Conservation (phyloP, 805 yeast genomes). For the Limtongia smithiae region DNA sequence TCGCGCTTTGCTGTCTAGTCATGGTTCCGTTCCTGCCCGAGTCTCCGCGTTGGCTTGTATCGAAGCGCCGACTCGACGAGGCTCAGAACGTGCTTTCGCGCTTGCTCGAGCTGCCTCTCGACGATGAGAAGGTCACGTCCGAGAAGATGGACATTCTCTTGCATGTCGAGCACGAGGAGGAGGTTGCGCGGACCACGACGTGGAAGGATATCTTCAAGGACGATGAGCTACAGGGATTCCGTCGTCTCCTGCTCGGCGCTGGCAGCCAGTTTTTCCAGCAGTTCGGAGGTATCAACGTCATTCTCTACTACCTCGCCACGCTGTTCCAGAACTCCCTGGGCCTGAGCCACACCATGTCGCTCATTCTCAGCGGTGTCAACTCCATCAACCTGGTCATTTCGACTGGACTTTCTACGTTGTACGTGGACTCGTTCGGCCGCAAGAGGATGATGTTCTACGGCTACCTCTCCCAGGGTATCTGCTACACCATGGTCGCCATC, state of each 20-base stretch:
- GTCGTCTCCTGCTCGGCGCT: constrained; percentile 36
- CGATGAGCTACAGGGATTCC: constrained; percentile 5
- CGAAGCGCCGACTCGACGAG: constrained; percentile 51
- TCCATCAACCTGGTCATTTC: constrained; percentile 7
- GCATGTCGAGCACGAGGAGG: constrained; percentile 19
- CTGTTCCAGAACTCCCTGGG: constrained; percentile 35
- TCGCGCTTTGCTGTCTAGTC: constrained; percentile 2
- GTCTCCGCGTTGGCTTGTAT: constrained; percentile 67
- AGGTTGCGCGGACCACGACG: constrained; percentile 3
- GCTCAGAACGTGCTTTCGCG: constrained; percentile 40
- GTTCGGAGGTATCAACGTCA: constrained; percentile 45
- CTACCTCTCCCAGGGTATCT: constrained; percentile 5
- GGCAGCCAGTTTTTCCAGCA: constrained; percentile 35
- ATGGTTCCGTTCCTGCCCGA: constrained; percentile 15
- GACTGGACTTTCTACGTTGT: constrained; percentile 7
- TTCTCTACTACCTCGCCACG: constrained; percentile 47
- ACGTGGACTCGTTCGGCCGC: constrained; percentile 15
- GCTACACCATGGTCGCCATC: constrained; percentile 8
- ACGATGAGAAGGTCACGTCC: constrained; percentile 2
- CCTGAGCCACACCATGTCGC: constrained; percentile 2
- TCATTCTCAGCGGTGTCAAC: constrained; percentile 12
- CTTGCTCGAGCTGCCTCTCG: too few species aligned
- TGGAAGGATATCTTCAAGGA: constrained; percentile 14
- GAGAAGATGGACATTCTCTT: constrained; percentile 4
- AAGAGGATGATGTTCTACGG: constrained; percentile 8